These are phyloP conservation scores for Sphaerosporella brunnea DNA, from an alignment of 495 filamentous ascomycete species.

Conservation along the genomic window DNA sequence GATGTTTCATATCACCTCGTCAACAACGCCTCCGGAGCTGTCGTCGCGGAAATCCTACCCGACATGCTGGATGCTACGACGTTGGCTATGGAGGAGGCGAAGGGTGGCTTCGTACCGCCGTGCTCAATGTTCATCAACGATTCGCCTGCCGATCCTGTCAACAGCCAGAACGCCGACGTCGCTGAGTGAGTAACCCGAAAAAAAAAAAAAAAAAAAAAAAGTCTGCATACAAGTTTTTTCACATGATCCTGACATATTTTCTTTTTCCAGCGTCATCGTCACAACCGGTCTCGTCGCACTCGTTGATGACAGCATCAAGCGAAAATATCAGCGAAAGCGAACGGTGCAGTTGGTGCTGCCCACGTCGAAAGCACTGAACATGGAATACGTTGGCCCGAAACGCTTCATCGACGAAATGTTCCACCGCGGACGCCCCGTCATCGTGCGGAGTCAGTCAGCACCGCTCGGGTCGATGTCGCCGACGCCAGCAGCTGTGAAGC, in stretches of 20 bases:
- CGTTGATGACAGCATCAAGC: slow-evolving; percentile 80
- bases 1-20: slow-evolving; percentile 62
- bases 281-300: slow-evolving; percentile 78
- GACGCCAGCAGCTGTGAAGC: slow-evolving; percentile 6
- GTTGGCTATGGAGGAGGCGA: slow-evolving; percentile 50
- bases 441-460: slow-evolving; percentile 18
- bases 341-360: slow-evolving; percentile 37
- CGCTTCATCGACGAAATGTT: slow-evolving; percentile 66
- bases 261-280: slow-evolving; percentile 52
- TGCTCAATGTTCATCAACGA: slow-evolving; percentile 81
- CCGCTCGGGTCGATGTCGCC: slow-evolving; percentile 1
- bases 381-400: slow-evolving; percentile 52
- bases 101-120: slow-evolving; percentile 82
- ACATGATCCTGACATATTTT: slow-evolving; percentile 9
- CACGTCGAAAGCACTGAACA: slow-evolving; percentile 40
- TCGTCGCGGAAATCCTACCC: slow-evolving; percentile 74
- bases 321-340: slow-evolving; percentile 53
- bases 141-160: slow-evolving; percentile 22
- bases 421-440: slow-evolving; percentile 38
- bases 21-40: slow-evolving; percentile 39
- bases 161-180: slow-evolving; percentile 45
- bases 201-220: no score
- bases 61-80: slow-evolving; percentile 52
- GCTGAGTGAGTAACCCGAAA: slow-evolving; percentile 85
- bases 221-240: no score